Base-by-base conservation (phyloP, 75 land plant species). In the Pinus albicaulis region DNA sequence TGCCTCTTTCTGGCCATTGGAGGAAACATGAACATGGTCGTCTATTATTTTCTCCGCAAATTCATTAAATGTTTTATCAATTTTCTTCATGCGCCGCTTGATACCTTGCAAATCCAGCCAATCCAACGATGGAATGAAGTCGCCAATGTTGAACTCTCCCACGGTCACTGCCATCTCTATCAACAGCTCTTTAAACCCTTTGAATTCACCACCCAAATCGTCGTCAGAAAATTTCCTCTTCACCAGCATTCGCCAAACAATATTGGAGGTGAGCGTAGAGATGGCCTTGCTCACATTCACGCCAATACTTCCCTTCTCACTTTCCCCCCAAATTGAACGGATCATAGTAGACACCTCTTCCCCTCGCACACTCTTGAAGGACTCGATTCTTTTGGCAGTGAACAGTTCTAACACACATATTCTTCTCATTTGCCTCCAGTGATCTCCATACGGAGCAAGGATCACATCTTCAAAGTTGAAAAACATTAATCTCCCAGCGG, bases 321-420 rank as follows among this genome's bases (percentile, higher is more conserved):
- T 62, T 31, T 62, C 26, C 65, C 25, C 26, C 12, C 65, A 62
- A 24, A 62, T 8, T 13, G 60, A 14, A 24, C 64, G 24, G 28
- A 62, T 62, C 36, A 5, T 15, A 8, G 13, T 10, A 24, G 16
- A 63, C 5, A 14, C 26, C 31, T 63, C 38, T 63, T 63, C 66
- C 26, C 28, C 66, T 11, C 65, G 65, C 13, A 62, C 26, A 8
- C 31, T 12, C 26, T 15, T 62, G 65, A 73, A 78, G 20, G 23
- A 14, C 70, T 72, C 76, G 22, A 82, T 28, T 31, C 81, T 74
- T 31, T 80, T 34, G 41, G 82, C 48, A 16, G 81, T 72, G 23
- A 82, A 76, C 20, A 82, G 80, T 81, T 82, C 83, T n/a, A 41
- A 31, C 25, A 69, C 66, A 57, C 81, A 82, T 41, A 82, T 72